A percentile compares a stretch with the other conserved stretches of the same genome.
phyloP scores from a whole-genome alignment of 345 rosid species.

The Cardamine resedifolia region DNA sequence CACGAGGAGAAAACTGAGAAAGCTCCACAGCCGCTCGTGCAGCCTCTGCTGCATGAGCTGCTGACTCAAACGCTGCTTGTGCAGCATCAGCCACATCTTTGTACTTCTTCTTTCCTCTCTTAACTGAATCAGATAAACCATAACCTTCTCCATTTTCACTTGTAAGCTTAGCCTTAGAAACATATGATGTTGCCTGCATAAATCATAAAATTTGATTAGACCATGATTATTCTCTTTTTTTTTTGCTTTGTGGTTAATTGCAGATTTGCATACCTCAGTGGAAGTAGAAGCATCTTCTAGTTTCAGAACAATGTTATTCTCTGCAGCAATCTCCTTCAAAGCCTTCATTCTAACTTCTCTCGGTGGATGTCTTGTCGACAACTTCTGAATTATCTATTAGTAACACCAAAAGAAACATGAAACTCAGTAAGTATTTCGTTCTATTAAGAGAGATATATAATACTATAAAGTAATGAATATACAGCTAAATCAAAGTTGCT shows the following conservation, averaged over 20 bases:
- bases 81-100: conserved; percentile 94
- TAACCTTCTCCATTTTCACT: conserved; percentile 23
- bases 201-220: conserved; percentile 5
- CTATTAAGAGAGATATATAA: not conserved
- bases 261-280: conserved; percentile 46
- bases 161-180: conserved; percentile 15
- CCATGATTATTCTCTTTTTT: not conserved
- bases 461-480: conserved; percentile 15
- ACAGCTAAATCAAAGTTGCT: conserved; percentile 17
- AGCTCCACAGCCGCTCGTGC: conserved; percentile 96
- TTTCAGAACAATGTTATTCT: conserved; percentile 57
- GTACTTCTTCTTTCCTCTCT: conserved; percentile 51
- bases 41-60: conserved; percentile 84
- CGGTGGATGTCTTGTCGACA: conserved; percentile 47
- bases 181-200: conserved; percentile 44
- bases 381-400: conserved; percentile 42
- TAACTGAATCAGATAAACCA: conserved; percentile 38
- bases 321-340: conserved; percentile 69
- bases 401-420: conserved; percentile 10
- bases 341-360: conserved; percentile 58
- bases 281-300: conserved; percentile 41
- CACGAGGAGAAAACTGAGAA: conserved; percentile 56
- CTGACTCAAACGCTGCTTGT: conserved; percentile 85
- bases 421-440: conserved; percentile 19
- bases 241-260: not conserved